A percentile compares a stretch with the other conserved stretches of the same genome.
Conservation (phyloP, 225 moss, liverwort and hornwort genomes). For the Asterella californica region DNA sequence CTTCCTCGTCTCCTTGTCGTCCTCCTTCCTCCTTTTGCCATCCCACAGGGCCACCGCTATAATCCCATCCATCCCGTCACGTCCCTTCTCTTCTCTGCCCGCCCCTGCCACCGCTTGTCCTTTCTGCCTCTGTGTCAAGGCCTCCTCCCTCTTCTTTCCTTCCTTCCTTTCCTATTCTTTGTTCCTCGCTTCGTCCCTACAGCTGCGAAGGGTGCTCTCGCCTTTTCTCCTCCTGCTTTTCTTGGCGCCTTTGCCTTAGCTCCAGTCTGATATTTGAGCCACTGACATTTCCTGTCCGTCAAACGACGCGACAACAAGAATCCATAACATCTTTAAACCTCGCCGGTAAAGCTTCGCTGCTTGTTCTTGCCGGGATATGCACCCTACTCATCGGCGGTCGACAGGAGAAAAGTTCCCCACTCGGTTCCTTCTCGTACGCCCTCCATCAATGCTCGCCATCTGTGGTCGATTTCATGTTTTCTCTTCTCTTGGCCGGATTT, state of each 20-base stretch:
- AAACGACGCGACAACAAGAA: background rate
- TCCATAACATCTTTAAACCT: background rate
- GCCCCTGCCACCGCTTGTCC: background rate
- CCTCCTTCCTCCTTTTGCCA: constrained; percentile 12
- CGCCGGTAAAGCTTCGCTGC: background rate
- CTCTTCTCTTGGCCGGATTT: too few species aligned
- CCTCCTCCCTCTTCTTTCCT: too few species aligned
- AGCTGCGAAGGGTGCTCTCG: too few species aligned
- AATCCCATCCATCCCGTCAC: background rate
- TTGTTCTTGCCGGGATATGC: background rate
- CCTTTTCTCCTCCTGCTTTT: too few species aligned
- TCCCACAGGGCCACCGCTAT: background rate
- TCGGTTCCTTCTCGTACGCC: too few species aligned
- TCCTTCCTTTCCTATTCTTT: background rate
- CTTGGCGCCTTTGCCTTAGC: background rate
- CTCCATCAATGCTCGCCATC: too few species aligned
- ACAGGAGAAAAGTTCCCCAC: background rate
- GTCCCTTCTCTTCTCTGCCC: constrained; percentile 3
- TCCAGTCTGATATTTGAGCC: background rate
- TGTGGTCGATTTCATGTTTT: too few species aligned
- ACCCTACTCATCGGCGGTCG: background rate
- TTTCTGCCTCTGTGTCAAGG: background rate
- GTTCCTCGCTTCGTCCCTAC: background rate
- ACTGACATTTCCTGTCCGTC: background rate
- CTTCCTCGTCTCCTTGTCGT: background rate